Evolutionary conservation across 371 early-diverging fungal genomes (phyloP).

Genomic region (Scutellospora calospora): DNA sequence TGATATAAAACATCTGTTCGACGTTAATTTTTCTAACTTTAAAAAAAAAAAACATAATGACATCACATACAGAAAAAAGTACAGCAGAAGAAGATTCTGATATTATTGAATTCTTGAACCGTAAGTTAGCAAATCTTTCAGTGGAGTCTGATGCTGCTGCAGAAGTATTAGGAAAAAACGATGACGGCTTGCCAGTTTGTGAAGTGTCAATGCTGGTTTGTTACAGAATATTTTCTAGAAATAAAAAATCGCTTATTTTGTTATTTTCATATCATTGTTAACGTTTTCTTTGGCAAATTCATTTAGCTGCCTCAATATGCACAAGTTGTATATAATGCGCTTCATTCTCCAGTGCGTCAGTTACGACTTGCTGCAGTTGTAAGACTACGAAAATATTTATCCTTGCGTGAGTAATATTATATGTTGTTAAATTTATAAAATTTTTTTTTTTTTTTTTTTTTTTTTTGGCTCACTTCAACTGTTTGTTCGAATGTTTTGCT

Average conservation of each 20-base stretch:
- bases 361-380: slow-evolving; percentile 32
- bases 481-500: background rate
- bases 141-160: slow-evolving; percentile 1
- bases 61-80: slow-evolving; percentile 18
- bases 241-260: background rate
- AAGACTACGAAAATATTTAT: slow-evolving; percentile 35
- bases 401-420: slow-evolving; percentile 10
- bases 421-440: background rate
- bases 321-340: background rate
- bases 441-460: background rate
- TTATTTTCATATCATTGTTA: background rate
- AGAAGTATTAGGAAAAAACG: background rate
- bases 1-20: background rate
- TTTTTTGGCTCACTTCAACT: background rate
- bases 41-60: slow-evolving; percentile 7
- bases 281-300: background rate
- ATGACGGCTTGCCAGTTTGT: slow-evolving; percentile 36
- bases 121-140: slow-evolving; percentile 30
- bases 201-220: slow-evolving; percentile 25
- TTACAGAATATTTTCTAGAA: background rate
- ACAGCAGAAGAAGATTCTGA: slow-evolving; percentile 37
- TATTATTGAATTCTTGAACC: slow-evolving; percentile 32
- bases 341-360: background rate
- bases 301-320: slow-evolving; percentile 26
- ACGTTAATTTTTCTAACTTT: background rate